Evolutionary conservation across 2,329 filamentous ascomycete species (phyloP), one percentile per base, ranked within the genome.

Genomic region (Penicillium freii): DNA sequence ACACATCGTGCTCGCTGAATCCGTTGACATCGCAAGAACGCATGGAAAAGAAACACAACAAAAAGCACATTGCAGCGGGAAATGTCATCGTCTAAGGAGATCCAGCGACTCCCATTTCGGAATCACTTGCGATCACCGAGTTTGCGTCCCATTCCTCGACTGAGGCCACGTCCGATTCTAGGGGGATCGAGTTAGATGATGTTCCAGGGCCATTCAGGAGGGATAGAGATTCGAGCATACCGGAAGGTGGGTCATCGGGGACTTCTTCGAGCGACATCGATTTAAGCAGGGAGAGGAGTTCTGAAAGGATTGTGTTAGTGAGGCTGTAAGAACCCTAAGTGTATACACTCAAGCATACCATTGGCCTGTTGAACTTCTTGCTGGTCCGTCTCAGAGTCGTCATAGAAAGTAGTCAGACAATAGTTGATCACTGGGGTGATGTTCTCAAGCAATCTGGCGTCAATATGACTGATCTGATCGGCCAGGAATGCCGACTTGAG

Each of bases 131-230:
- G 59, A 77, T 66, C 46, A 68, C 67, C 21, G 75, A 77, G 48
- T 76, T 71, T 51, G 74, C 73, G 49, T 77, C 75, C 75, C 75
- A 77, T 58, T 74, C 72, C 59, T 77, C 75, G 66, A 71, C 60
- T 58, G 71, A 76, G 63, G 69, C 67, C 51, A 73, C 62, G 63
- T 77, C 72, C 71, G 74, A 75, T 55, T 70, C 74, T 77, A 72
- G 55, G 53, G 38, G 47, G 39, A 25, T 36, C 47, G 48, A 9
- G 49, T 57, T 39, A 57, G 54, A 42, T 23, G 31, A 21, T 43
- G 33, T 42, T 54, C 34, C 38, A 54, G 29, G 29, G 31, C 50
- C 21, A 25, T 23, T 23, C n/a, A 47, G 19, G 29, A 47, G 25
- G n/a, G 36, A 29, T 44, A 43, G 53, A 39, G 45, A 65, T 68